Evolutionary conservation across 192 early-diverging fungal species (phyloP), one percentile per base, ranked within the genome.

Genomic region (Gigaspora rosea): DNA sequence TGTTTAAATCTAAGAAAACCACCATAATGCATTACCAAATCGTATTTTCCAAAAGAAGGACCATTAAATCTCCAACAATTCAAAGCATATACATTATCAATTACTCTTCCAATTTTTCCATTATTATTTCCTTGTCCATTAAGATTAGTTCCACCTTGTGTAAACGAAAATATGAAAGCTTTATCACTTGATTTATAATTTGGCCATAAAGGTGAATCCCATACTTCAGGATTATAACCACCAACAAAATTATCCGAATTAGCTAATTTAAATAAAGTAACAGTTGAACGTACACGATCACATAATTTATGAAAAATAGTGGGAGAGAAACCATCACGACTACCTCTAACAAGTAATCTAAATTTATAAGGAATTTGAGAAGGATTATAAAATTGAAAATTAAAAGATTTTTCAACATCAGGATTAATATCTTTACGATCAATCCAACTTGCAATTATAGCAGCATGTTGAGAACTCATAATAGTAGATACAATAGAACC

Each of bases 341-440:
- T 73, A 47, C 71, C 57, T 48, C 71, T 73, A 18, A 73, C 18
- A 22, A 73, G 46, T 73, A 73, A 73, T 59, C 46, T 56, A 47
- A 61, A 73, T 46, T 73, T 35, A 46, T 73, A 73, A 20, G 71
- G 71, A 58, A 57, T 73, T 32, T 59, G 16, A 11, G 27, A 15
- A 7, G 18, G 27, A 20, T 33, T 35, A 73, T 73, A 73, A 41
- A 41, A 41, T 1, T 0, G 7, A 41, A 6, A 2, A 41, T 41
- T 41, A 6, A 2, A 41, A n/a, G 22, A 41, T n/a, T 13, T 22
- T 12, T 36, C 15, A 51, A 6, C 70, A 57, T 33, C 32, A 16
- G 8, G 4, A 35, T 8, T 13, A 18, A 71, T 33, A 71, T 71
- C 70, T 56, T 71, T 71, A 32, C 33, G 48, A 71, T 71, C 70